phyloP scores from a whole-genome alignment of 495 filamentous ascomycete species.

The Hyaloscypha bicolor region DNA sequence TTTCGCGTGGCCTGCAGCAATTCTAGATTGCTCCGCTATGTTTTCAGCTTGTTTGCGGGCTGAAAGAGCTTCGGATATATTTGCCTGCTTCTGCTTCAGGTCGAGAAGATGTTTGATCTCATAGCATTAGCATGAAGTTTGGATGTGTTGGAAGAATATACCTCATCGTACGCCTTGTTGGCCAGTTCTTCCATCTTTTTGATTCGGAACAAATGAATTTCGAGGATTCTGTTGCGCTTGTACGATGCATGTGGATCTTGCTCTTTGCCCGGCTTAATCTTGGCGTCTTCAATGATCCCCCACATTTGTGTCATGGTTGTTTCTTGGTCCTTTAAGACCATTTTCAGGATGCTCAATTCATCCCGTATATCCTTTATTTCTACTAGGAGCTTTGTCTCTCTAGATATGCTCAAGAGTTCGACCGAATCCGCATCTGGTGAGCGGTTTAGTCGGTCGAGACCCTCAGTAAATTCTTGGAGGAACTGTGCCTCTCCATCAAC shows the following conservation, averaged over 20 bases:
- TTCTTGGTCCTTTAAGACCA: background rate
- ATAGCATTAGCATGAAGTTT: background rate
- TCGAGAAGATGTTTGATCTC: conserved; percentile 12
- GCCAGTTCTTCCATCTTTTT: background rate
- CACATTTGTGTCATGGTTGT: background rate
- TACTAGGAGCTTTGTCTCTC: background rate
- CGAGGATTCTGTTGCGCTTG: background rate
- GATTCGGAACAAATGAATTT: background rate
- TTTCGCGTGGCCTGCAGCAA: background rate
- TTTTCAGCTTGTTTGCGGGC: background rate
- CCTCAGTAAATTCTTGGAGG: background rate
- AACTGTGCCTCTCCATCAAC: background rate
- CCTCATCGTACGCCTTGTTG: background rate
- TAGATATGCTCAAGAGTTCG: background rate
- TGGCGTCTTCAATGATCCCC: too few species aligned
- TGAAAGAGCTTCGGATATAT: conserved; percentile 52
- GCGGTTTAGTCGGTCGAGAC: background rate
- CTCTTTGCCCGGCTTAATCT: too few species aligned
- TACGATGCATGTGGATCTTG: background rate
- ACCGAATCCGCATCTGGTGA: background rate
- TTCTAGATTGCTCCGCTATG: background rate
- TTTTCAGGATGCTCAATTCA: background rate
- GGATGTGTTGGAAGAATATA: background rate
- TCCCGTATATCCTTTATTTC: background rate
- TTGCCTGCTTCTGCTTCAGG: conserved; percentile 65